A percentile compares a stretch with the other conserved stretches of the same genome.
phyloP scores from a whole-genome alignment of 2,329 filamentous ascomycete species.

The Colletotrichum simmondsii region DNA sequence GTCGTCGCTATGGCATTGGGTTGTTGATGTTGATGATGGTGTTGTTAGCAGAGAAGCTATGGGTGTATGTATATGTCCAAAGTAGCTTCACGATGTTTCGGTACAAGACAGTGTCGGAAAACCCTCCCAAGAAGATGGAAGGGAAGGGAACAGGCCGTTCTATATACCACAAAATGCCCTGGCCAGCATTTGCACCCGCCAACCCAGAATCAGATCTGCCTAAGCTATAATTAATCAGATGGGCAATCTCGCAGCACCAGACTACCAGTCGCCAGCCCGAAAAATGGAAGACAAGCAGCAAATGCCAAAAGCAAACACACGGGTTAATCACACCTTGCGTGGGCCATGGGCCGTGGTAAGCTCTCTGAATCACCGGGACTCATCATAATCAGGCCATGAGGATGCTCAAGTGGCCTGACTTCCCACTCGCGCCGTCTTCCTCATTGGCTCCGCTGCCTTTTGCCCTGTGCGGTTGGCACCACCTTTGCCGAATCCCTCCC shows the following conservation, averaged over 20 bases:
- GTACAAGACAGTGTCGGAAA: background rate
- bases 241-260: constrained; percentile 13
- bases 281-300: background rate
- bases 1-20: background rate
- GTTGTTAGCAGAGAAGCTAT: background rate
- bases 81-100: background rate
- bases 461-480: constrained; percentile 25
- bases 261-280: background rate
- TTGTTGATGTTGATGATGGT: background rate
- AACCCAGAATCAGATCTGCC: constrained; percentile 13
- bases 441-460: constrained; percentile 26
- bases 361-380: constrained; percentile 15
- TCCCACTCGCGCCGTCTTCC: constrained; percentile 19
- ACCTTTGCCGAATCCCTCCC: background rate
- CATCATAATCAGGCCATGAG: constrained; percentile 35
- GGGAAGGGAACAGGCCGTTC: background rate
- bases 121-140: background rate
- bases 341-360: background rate
- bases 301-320: constrained; percentile 11
- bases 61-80: background rate
- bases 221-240: constrained; percentile 27
- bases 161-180: constrained; percentile 2
- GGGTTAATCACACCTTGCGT: background rate
- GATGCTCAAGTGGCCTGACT: constrained; percentile 33
- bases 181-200: background rate